Evolutionary conservation across 345 rosid genomes (phyloP).

Genomic region (Geranium rotundifolium): DNA sequence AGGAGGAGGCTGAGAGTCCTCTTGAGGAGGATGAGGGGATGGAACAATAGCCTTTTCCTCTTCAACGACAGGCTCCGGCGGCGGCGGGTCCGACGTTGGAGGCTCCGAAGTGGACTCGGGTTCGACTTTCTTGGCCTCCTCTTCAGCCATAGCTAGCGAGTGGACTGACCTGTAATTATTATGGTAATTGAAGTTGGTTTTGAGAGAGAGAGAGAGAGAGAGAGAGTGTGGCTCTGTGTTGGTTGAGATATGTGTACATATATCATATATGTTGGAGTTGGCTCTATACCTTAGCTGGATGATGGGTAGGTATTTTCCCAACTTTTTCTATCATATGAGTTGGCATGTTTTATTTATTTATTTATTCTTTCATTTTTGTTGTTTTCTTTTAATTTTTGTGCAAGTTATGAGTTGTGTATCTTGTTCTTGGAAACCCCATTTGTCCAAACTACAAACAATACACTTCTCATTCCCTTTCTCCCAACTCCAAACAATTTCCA

Average conservation of each 20-base stretch:
- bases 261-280: background rate
- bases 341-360: background rate
- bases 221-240: background rate
- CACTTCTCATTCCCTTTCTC: too few relatives aligned
- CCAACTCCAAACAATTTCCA: too few relatives aligned
- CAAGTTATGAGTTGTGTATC: too few relatives aligned
- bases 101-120: constrained; percentile 19
- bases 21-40: constrained; percentile 15
- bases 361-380: background rate
- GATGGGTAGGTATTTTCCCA: background rate
- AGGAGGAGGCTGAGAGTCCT: constrained; percentile 24
- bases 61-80: constrained; percentile 12
- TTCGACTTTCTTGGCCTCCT: constrained; percentile 34
- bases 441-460: too few relatives aligned
- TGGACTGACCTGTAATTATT: background rate
- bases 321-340: background rate
- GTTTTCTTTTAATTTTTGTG: background rate
- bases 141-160: constrained; percentile 30
- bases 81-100: constrained; percentile 5
- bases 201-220: constrained; percentile 2
- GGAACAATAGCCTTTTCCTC: constrained; percentile 36
- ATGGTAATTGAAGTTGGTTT: background rate
- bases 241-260: constrained; percentile 2
- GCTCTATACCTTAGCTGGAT: background rate
- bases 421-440: too few relatives aligned